Percentiles rank a stretch among this genome's conserved stretches.
Evolutionary conservation across 495 filamentous ascomycete genomes (phyloP).

Genomic region (Aspergillus mulundensis): DNA sequence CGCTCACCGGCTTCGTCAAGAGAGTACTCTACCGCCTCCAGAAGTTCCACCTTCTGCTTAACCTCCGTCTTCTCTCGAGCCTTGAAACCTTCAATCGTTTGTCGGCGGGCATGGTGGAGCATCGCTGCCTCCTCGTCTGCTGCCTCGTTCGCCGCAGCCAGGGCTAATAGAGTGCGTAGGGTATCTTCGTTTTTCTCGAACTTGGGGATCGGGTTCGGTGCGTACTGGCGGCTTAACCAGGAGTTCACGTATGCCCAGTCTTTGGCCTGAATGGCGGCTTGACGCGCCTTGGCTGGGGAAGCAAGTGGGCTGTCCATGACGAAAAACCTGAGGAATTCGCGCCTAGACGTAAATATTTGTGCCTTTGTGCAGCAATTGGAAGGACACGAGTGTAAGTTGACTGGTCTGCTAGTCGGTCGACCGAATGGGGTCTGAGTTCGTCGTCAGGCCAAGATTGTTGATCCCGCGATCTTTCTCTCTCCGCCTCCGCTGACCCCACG

Average conservation of each 20-base stretch:
- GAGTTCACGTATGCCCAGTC: conserved; percentile 85
- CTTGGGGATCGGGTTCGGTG: conserved; percentile 53
- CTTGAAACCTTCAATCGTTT: conserved; percentile 34
- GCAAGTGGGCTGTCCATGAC: conserved; percentile 37
- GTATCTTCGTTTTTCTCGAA: conserved; percentile 88
- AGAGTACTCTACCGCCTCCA: conserved; percentile 39
- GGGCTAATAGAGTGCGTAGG: conserved; percentile 66
- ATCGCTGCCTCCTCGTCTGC: conserved; percentile 72
- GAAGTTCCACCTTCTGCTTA: conserved; percentile 31
- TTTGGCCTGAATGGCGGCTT: conserved; percentile 56
- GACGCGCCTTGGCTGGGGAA: conserved; percentile 46
- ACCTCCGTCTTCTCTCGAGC: conserved; percentile 28
- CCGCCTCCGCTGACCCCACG: conserved; percentile 7
- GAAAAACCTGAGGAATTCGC: background rate
- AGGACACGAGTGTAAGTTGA: background rate
- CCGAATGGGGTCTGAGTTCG: conserved; percentile 1
- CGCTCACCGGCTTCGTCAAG: conserved; percentile 34
- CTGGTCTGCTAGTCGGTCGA: background rate
- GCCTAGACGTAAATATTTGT: background rate
- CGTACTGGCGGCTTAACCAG: conserved; percentile 71
- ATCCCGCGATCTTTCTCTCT: conserved; percentile 1
- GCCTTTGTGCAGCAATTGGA: background rate
- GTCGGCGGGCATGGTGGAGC: conserved; percentile 41
- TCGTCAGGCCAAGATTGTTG: background rate
- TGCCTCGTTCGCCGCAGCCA: conserved; percentile 72